phyloP scores from a whole-genome alignment of 2,329 filamentous ascomycete genomes.

The Exophiala xenobiotica region DNA sequence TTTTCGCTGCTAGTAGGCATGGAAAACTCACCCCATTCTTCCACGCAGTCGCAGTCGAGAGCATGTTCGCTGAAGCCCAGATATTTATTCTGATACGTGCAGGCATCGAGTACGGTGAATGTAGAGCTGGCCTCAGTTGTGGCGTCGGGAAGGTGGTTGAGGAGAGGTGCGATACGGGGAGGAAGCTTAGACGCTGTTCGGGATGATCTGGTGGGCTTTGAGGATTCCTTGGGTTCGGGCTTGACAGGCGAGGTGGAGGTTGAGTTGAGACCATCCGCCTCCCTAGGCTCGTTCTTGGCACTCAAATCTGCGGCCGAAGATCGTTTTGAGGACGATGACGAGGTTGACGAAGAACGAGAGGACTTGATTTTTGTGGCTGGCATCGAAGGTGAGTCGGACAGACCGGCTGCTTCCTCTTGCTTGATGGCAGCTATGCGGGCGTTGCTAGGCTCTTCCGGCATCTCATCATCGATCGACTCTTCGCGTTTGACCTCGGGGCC shows the following conservation, averaged over 20 bases:
- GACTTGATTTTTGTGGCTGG: constrained; percentile 20
- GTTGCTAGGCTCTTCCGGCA: constrained; percentile 21
- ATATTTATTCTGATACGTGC: constrained; percentile 86
- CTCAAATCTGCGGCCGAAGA: constrained; percentile 11
- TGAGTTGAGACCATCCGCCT: constrained; percentile 60
- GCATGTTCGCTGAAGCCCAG: constrained; percentile 90
- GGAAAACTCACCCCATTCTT: constrained; percentile 81
- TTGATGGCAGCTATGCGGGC: constrained; percentile 25
- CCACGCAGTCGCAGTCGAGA: constrained; percentile 90
- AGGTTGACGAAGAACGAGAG: constrained; percentile 27
- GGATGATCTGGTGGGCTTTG: constrained; percentile 68
- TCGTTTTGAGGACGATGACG: constrained; percentile 19
- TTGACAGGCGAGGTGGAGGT: constrained; percentile 58
- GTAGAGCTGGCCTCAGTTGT: constrained; percentile 71
- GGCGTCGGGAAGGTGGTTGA: constrained; percentile 71
- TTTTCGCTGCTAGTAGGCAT: constrained; percentile 17
- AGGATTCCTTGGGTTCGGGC: constrained; percentile 52
- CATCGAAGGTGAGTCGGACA: constrained; percentile 23
- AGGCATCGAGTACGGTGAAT: constrained; percentile 80
- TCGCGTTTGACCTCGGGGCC: constrained; percentile 28
- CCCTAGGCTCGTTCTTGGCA: constrained; percentile 46
- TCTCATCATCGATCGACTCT: constrained; percentile 18
- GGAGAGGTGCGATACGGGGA: constrained; percentile 64
- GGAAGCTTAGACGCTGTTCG: constrained; percentile 71
- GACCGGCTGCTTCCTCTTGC: constrained; percentile 22